Evolutionary conservation across 306 rosid species (phyloP).

Genomic region (barrel medic (Medicago truncatula)): MtrunA17r5.0-ANR NC_053044.1:49550001-49550500

Average conservation of each 20-base stretch:
- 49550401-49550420: not conserved
- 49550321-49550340: not conserved
- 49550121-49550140: constrained; percentile 19
- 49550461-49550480: not conserved
- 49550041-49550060: constrained; percentile 82
- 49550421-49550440: not conserved
- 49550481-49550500: not conserved
- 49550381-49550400: not conserved
- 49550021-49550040: constrained; percentile 88
- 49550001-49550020: constrained; percentile 82
- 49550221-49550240: not conserved
- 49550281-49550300: not conserved
- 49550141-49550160: constrained; percentile 1
- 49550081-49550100: constrained; percentile 4
- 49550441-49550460: not conserved
- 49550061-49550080: constrained; percentile 17
- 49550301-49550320: not conserved
- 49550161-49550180: constrained; percentile 22
- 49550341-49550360: not conserved
- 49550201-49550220: constrained; percentile 29
- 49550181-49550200: constrained; percentile 13
- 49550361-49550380: too few relatives aligned
- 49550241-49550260: not conserved
- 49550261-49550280: not conserved
- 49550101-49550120: not conserved